phyloP scores from a whole-genome alignment of 192 early-diverging fungal genomes.

The Globomyces pollinis-pini region DNA sequence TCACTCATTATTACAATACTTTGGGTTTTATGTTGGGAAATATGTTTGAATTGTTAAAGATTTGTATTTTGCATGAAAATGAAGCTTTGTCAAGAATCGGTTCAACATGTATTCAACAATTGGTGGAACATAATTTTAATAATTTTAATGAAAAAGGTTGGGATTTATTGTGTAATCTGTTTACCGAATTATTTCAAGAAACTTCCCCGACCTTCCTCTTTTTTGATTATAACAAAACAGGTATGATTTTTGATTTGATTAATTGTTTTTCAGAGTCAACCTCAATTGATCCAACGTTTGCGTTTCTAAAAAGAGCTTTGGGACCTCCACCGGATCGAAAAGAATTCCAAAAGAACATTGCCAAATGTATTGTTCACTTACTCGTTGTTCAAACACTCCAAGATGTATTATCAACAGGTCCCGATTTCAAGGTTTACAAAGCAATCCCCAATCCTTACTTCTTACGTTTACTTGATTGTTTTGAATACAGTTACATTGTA shows the following conservation, averaged over 20 bases:
- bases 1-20: slow-evolving; percentile 67
- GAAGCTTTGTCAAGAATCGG: slow-evolving; percentile 86
- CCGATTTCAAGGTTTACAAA: slow-evolving; percentile 47
- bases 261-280: background rate
- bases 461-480: slow-evolving; percentile 69
- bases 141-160: slow-evolving; percentile 67
- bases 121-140: slow-evolving; percentile 69
- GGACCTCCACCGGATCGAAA: slow-evolving; percentile 47
- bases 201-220: slow-evolving; percentile 73
- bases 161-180: slow-evolving; percentile 61
- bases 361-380: slow-evolving; percentile 84
- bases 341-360: slow-evolving; percentile 76
- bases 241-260: background rate
- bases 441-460: slow-evolving; percentile 51
- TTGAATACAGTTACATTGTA: slow-evolving; percentile 73
- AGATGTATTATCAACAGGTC: slow-evolving; percentile 51
- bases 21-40: slow-evolving; percentile 67
- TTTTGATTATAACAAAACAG: slow-evolving; percentile 37
- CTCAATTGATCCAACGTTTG: slow-evolving; percentile 1
- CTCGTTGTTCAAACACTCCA: slow-evolving; percentile 83
- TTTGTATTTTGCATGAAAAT: slow-evolving; percentile 84
- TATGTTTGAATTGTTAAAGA: slow-evolving; percentile 67
- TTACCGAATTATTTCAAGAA: slow-evolving; percentile 66
- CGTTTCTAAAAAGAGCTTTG: slow-evolving; percentile 9
- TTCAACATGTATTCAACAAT: slow-evolving; percentile 81